Conservation (phyloP, 345 rosid genomes). For the Corchorus capsularis region DNA sequence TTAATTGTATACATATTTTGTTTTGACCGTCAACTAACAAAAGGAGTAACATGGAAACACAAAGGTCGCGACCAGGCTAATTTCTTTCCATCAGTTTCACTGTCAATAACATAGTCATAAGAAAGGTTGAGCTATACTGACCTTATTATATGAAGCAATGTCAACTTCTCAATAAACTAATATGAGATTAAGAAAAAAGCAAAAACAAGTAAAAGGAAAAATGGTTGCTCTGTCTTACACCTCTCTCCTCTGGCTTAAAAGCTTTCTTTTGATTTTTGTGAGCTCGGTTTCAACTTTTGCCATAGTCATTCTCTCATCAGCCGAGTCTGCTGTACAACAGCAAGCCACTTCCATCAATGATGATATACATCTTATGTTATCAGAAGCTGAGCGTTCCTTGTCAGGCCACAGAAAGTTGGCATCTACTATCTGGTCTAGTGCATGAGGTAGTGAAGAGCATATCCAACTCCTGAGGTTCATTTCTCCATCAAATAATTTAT, state of each 20-base stretch:
- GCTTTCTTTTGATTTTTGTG: neutral
- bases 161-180: no score
- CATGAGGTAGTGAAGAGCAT: neutral
- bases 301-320: constrained; percentile 12
- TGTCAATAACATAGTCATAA: no score
- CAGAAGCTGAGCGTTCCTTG: neutral
- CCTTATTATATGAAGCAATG: no score
- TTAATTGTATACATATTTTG: no score
- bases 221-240: neutral
- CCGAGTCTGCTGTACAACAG: neutral
- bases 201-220: neutral
- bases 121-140: no score
- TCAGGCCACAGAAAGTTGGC: neutral
- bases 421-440: neutral
- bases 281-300: neutral
- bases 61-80: no score
- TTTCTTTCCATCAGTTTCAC: no score
- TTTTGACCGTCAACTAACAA: no score
- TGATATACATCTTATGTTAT: neutral
- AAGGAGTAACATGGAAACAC: no score
- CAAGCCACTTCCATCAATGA: neutral
- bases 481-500: neutral
- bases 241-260: neutral
- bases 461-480: neutral
- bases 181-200: no score